A percentile compares a stretch with the other conserved stretches of the same genome.
Evolutionary conservation across 495 filamentous ascomycete species (phyloP).

Genomic region (Extremus antarcticus): DNA sequence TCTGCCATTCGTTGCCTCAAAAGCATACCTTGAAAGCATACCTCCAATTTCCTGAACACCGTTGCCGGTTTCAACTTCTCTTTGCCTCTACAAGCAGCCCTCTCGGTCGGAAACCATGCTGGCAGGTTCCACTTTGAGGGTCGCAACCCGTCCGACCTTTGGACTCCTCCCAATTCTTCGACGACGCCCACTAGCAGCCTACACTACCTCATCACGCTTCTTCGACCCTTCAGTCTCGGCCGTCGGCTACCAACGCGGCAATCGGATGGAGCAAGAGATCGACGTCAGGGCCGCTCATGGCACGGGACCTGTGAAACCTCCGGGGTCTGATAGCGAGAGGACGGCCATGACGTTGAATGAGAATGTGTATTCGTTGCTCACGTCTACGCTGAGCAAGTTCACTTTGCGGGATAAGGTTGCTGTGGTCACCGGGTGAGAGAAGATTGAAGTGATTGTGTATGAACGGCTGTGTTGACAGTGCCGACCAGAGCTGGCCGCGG

Average conservation of each 20-base stretch:
- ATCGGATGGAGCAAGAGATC: conserved; percentile 7
- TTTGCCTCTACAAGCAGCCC: no score
- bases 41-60: no score
- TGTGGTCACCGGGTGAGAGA: conserved; percentile 58
- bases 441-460: not conserved
- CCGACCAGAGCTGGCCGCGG: conserved; percentile 57
- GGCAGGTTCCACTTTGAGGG: not conserved
- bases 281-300: not conserved
- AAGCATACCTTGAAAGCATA: no score
- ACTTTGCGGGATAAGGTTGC: conserved; percentile 55
- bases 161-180: not conserved
- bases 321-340: conserved; percentile 17
- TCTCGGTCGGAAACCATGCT: not conserved
- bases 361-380: conserved; percentile 26
- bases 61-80: no score
- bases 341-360: conserved; percentile 11
- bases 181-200: not conserved
- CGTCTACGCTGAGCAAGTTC: conserved; percentile 53
- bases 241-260: conserved; percentile 14
- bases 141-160: not conserved
- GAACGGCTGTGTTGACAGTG: conserved; percentile 2
- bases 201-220: not conserved
- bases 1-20: no score
- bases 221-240: conserved; percentile 4
- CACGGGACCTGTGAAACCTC: conserved; percentile 15